Evolutionary conservation across 116 monocot genomes (phyloP).

Genomic region (Papilionanthe hybrid): DNA sequence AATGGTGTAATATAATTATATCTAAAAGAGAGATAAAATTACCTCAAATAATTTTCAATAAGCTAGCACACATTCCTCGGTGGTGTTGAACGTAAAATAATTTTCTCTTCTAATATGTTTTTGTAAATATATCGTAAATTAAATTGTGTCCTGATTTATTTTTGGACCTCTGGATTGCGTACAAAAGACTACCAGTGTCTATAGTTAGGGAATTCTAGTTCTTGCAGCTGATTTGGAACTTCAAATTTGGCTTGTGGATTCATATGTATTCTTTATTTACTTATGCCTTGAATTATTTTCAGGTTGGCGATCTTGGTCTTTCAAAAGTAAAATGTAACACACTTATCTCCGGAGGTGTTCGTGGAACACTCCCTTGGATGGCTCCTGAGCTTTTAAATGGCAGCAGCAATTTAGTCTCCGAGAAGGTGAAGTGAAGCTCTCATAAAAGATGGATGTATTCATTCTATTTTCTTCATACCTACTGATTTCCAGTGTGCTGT

Average conservation of each 20-base stretch:
- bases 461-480: background rate
- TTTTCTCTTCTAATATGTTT: too few species aligned
- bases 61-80: background rate
- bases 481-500: background rate
- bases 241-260: background rate
- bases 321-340: constrained; percentile 90
- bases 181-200: too few species aligned
- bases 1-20: too few species aligned
- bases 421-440: constrained; percentile 51
- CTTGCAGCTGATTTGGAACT: background rate
- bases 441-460: background rate
- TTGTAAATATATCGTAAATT: too few species aligned
- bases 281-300: background rate
- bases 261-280: background rate
- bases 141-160: too few species aligned
- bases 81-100: too few species aligned
- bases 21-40: too few species aligned
- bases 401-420: constrained; percentile 68
- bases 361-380: constrained; percentile 98
- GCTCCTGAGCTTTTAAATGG: constrained; percentile 95
- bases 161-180: too few species aligned
- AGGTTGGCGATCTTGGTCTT: background rate
- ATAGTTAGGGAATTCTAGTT: too few species aligned
- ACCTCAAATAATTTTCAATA: background rate
- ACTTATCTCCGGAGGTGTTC: constrained; percentile 88